A percentile compares a stretch with the other conserved stretches of the same genome.
Conservation (phyloP, 129 eudicot species). For the Tanacetum coccineum region DNA sequence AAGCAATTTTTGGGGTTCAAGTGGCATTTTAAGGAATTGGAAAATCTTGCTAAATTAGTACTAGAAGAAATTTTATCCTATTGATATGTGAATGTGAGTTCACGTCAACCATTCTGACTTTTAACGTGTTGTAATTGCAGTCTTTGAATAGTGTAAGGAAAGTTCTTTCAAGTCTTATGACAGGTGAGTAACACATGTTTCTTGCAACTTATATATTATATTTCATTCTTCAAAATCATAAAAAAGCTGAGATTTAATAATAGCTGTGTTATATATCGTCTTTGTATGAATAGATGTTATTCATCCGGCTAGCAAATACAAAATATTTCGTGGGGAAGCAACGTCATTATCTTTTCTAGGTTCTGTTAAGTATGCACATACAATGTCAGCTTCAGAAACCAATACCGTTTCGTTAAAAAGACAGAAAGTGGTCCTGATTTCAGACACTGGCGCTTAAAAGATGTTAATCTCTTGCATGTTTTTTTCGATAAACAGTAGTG, state of each 20-base stretch:
- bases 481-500: too few species aligned
- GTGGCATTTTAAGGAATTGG: too few species aligned
- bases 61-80: too few species aligned
- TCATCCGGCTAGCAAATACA: conserved; percentile 27
- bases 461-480: too few species aligned
- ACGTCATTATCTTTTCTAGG: conserved; percentile 23
- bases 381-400: conserved; percentile 17
- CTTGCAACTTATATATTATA: not conserved
- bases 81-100: too few species aligned
- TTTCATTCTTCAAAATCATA: not conserved
- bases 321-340: conserved; percentile 23
- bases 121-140: conserved; percentile 37
- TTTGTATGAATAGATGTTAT: conserved; percentile 29
- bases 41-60: too few species aligned
- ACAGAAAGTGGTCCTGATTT: too few species aligned
- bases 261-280: not conserved
- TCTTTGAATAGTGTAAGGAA: conserved; percentile 30
- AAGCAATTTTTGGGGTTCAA: too few species aligned
- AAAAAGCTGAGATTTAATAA: not conserved
- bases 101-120: conserved; percentile 1
- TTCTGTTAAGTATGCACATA: conserved; percentile 48
- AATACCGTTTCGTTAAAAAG: too few species aligned
- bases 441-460: too few species aligned
- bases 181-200: conserved; percentile 39
- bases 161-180: conserved; percentile 31